Conservation (phyloP, 805 yeast species). For the Pichia phayaonensis region DNA sequence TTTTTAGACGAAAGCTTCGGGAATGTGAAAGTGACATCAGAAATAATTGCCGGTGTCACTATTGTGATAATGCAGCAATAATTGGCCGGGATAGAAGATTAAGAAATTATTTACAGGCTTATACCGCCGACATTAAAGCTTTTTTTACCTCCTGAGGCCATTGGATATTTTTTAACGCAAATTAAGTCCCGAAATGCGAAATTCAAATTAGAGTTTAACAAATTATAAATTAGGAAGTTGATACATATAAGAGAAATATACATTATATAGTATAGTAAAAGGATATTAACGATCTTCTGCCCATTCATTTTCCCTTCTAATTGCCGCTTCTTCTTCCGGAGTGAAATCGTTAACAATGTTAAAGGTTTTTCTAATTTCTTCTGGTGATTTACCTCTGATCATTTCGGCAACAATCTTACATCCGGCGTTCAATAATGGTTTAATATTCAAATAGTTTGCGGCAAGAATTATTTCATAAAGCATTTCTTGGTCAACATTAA, state of each 20-base stretch:
- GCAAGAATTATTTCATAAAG: constrained; percentile 72
- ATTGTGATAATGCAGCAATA: background rate
- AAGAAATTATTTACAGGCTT: background rate
- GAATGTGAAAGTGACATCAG: background rate
- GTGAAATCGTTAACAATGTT: constrained; percentile 77
- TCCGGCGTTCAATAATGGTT: constrained; percentile 69
- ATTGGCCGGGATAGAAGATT: background rate
- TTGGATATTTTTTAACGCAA: background rate
- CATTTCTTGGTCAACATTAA: constrained; percentile 91
- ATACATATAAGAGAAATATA: background rate
- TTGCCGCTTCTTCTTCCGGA: constrained; percentile 84
- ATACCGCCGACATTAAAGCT: background rate
- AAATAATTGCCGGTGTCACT: background rate
- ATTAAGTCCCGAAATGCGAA: background rate
- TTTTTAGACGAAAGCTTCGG: constrained; percentile 6
- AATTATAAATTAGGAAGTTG: background rate
- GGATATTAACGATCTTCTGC: constrained; percentile 64
- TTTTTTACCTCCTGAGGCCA: background rate
- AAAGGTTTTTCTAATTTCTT: constrained; percentile 71
- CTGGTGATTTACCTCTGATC: constrained; percentile 76
- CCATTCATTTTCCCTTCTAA: constrained; percentile 84
- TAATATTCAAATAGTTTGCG: constrained; percentile 71
- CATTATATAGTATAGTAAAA: background rate
- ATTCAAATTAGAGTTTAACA: background rate
- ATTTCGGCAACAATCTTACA: constrained; percentile 78